A percentile compares a stretch with the other conserved stretches of the same genome.
These are phyloP conservation scores for Kodamaea fukazawae DNA, from an alignment of 805 yeast genomes.

Conservation along the genomic window DNA sequence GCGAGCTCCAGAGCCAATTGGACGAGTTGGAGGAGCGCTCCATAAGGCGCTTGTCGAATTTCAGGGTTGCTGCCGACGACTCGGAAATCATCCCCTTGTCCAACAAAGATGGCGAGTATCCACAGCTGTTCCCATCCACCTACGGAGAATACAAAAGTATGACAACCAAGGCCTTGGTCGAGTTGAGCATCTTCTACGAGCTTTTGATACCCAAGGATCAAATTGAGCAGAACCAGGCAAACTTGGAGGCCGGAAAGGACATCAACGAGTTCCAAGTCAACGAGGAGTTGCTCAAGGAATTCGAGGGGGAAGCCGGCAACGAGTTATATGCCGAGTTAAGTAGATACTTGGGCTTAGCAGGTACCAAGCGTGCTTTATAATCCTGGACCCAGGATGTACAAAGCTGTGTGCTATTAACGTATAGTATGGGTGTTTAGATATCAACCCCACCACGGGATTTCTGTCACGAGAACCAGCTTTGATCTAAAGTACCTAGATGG, in stretches of 20 bases:
- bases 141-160: conserved; percentile 51
- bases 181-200: conserved; percentile 71
- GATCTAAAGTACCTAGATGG: too few relatives aligned
- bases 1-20: conserved; percentile 86
- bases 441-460: too few relatives aligned
- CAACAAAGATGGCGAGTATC: conserved; percentile 76
- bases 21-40: conserved; percentile 76
- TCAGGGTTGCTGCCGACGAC: conserved; percentile 44
- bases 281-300: conserved; percentile 19
- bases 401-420: too few relatives aligned
- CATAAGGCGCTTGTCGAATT: conserved; percentile 66
- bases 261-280: conserved; percentile 15
- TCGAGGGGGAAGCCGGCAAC: conserved; percentile 48
- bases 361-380: too few relatives aligned
- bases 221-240: conserved; percentile 9
- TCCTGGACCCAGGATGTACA: too few relatives aligned
- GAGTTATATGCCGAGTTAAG: conserved; percentile 63
- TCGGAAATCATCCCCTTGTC: conserved; percentile 60
- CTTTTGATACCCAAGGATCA: conserved; percentile 62
- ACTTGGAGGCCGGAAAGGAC: conserved; percentile 15
- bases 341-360: conserved; percentile 60
- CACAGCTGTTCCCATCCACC: conserved; percentile 59
- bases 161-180: conserved; percentile 44
- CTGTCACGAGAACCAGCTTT: too few relatives aligned
- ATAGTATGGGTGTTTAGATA: too few relatives aligned